Evolutionary conservation across 2,329 filamentous ascomycete genomes (phyloP), one percentile per base, ranked within the genome.

Genomic region (Fusarium vanettenii): DNA sequence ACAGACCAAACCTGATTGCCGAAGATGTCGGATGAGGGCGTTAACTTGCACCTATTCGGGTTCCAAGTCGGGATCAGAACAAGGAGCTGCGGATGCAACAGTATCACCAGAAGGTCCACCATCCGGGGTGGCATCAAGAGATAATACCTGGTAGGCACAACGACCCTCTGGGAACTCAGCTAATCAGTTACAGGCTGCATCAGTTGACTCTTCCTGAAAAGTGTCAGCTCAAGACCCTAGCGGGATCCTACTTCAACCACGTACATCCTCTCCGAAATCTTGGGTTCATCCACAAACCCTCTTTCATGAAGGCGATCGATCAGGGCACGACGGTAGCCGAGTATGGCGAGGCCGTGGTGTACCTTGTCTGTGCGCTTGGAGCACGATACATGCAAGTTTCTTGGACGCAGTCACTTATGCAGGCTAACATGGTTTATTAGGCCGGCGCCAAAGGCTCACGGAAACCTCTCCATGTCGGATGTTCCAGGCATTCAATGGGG

Each of bases 241-340:
- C 48, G 7, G 25, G 31, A 6, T 55, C 48, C 29, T 55, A 33
- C 5, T 63, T 63, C n/a, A 50, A 29, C 14, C 60, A 63, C 16
- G 41, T 63, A 6, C 60, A 63, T 27, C 18, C 43, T 18, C 43
- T 63, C 18, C 60, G 60, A 25, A 63, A 63, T n/a, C 60, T 63
- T n/a, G 60, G 60, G 8, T 63, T 63, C 27, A 63, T 63, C 20
- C 43, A 63, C 43, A 63, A 50, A 22, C 60, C 43, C 31, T 31
- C 60, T 14, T 63, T 63, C 22, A 52, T 63, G 4, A 48, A 45
- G 25, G 18, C 60, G 13, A 63, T 52, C 18, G 60, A 63, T 31
- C 60, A 63, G 25, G 43, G 52, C 14, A 52, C 43, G 8, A 48
- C 60, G 4, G n/a, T 10, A 11, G 43, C 20, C 2, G 60, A 63